Base-by-base conservation (phyloP, 2,329 filamentous ascomycete genomes). In the Fusarium sambucinum region DNA sequence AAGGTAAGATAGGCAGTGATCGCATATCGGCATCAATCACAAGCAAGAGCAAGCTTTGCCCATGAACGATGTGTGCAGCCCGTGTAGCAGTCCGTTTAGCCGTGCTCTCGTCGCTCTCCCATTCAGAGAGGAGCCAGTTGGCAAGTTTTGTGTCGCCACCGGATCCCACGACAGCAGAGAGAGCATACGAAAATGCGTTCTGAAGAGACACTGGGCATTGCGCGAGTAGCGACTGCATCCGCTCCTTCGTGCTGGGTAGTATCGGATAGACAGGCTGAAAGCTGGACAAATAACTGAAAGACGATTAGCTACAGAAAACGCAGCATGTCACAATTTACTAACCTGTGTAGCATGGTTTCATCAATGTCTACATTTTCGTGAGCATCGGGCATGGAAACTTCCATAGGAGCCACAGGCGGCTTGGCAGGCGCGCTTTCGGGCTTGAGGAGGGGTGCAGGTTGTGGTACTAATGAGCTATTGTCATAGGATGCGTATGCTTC, bases 201-300 rank as follows among this genome's bases (percentile, higher is more conserved):
- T 88, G 85, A 14, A 92, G 81, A 5, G 82, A 76, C 3, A 81
- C 72, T 1, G 88, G 85, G 68, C 87, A 89, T 45, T 85, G 83
- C 5, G 81, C 80, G 21, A 93, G 77, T 21, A 88, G 81, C 11
- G 82, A 81, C 58, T 87, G 84, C 12, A 91, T 77, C n/a, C 83
- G 82, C 16, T 79, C 77, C 71, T 86, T 89, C 55, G 80, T 87
- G 53, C 82, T 82, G 3, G 90, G 85, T 14, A 93, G 80, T 44
- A 93, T 81, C 0, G 90, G 90, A 59, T 92, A 89, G 5, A 86
- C 86, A 16, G 88, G 87, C 70, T 93, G 90, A 21, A 93, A 86
- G 16, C 86, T 80, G 6, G 82, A 82, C 54, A 91, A 84, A 69
- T 92, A 93, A 66, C 87, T 89, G 42, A 9, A 19, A 37, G 12